Evolutionary conservation across 2,329 filamentous ascomycete species (phyloP).

Genomic region (Passalora sequoiae): DNA sequence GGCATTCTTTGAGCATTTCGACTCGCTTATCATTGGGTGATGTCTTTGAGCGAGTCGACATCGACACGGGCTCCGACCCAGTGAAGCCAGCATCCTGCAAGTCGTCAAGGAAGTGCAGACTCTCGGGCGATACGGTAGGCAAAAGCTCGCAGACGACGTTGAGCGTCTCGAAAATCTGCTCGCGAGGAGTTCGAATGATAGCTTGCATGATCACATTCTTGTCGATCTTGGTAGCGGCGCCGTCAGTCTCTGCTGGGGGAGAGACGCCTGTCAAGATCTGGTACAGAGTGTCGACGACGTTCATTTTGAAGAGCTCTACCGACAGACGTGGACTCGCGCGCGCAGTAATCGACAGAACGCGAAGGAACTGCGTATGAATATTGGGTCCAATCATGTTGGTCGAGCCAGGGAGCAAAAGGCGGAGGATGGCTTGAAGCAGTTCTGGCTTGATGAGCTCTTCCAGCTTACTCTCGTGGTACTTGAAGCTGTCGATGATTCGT

Average conservation of each 20-base stretch:
- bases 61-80: constrained; percentile 41
- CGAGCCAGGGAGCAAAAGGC: constrained; percentile 84
- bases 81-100: constrained; percentile 47
- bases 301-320: constrained; percentile 87
- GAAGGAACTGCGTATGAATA: constrained; percentile 93
- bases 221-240: constrained; percentile 80
- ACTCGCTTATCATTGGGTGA: constrained; percentile 72
- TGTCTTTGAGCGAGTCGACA: constrained; percentile 46
- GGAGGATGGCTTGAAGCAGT: constrained; percentile 75
- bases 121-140: constrained; percentile 62
- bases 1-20: constrained; percentile 76
- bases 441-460: constrained; percentile 90
- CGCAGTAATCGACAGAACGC: constrained; percentile 84
- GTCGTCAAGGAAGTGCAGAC: constrained; percentile 48
- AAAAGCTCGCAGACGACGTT: constrained; percentile 96
- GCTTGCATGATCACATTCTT: constrained; percentile 99
- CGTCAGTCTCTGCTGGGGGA: constrained; percentile 70
- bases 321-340: constrained; percentile 83
- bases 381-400: constrained; percentile 91
- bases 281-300: constrained; percentile 94
- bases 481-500: constrained; percentile 95
- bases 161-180: constrained; percentile 94
- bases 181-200: constrained; percentile 86
- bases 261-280: constrained; percentile 96
- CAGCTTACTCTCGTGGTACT: constrained; percentile 76